phyloP scores from a whole-genome alignment of 2,329 filamentous ascomycete species.

The Cladosporium phlei region DNA sequence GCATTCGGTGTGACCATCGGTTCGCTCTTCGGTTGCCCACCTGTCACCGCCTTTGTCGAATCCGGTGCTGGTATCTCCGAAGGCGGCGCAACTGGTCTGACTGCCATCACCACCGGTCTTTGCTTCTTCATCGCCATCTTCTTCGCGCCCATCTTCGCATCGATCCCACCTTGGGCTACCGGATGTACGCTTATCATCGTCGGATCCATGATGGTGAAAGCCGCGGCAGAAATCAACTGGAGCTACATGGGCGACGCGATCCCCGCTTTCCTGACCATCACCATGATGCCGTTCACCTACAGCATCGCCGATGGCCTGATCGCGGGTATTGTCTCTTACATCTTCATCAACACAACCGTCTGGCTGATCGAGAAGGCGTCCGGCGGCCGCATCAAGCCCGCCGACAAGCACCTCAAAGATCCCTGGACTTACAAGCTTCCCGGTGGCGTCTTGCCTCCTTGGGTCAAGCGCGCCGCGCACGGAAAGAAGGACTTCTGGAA shows the following conservation, averaged over 20 bases:
- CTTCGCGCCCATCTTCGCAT: conserved; percentile 86
- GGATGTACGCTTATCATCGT: conserved; percentile 84
- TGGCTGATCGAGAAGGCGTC: conserved; percentile 64
- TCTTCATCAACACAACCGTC: conserved; percentile 66
- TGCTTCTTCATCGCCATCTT: conserved; percentile 86
- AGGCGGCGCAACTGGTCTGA: conserved; percentile 80
- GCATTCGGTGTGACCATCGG: conserved; percentile 77
- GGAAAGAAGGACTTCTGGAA: conserved; percentile 75
- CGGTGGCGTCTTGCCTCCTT: conserved; percentile 70
- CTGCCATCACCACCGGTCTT: conserved; percentile 69
- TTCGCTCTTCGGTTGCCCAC: conserved; percentile 69
- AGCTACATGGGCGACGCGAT: conserved; percentile 76
- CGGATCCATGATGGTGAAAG: conserved; percentile 78
- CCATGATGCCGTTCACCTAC: conserved; percentile 86
- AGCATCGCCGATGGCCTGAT: conserved; percentile 84
- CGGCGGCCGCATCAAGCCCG: conserved; percentile 66
- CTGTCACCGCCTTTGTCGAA: conserved; percentile 83
- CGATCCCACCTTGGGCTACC: conserved; percentile 83
- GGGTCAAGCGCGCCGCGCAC: conserved; percentile 58
- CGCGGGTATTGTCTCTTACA: conserved; percentile 71
- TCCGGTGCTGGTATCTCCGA: conserved; percentile 87
- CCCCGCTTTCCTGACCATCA: conserved; percentile 78
- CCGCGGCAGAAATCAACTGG: conserved; percentile 84
- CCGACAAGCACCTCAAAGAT: conserved; percentile 72
- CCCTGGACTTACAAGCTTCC: conserved; percentile 73